Conservation (phyloP, 768 basidiomycete species). For the Mrakia frigida region DNA sequence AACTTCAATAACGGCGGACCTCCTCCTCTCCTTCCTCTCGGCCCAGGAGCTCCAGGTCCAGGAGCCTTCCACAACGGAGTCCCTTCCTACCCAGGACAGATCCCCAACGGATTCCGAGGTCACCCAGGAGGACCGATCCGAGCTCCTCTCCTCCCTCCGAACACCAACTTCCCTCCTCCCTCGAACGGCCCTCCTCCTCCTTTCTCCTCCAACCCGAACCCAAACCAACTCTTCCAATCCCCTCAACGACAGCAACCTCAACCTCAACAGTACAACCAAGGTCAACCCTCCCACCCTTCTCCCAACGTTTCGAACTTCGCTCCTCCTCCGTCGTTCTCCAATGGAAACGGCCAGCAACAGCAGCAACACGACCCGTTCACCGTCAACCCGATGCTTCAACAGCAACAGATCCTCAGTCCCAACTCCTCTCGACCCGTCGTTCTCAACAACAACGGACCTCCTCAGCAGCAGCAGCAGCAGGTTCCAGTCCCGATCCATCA, state of each 20-base stretch:
- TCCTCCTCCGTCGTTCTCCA: not conserved
- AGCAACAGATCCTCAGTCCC: not conserved
- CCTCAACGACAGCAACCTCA: not conserved
- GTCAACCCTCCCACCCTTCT: not conserved
- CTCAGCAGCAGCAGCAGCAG: not conserved
- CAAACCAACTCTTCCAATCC: not conserved
- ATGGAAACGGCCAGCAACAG: not conserved
- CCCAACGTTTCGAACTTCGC: not conserved
- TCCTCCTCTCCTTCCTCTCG: slow-evolving; percentile 3
- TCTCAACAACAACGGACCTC: no score
- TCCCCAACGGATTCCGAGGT: not conserved
- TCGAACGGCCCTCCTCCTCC: not conserved
- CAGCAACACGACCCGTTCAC: not conserved
- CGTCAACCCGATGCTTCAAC: not conserved
- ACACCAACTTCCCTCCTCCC: not conserved
- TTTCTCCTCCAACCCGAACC: not conserved
- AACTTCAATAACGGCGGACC: not conserved
- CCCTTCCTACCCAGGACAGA: not conserved
- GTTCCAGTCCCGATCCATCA: not conserved
- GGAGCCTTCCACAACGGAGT: slow-evolving; percentile 8
- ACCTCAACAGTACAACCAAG: not conserved
- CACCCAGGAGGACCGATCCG: not conserved
- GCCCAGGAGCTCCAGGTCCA: not conserved
- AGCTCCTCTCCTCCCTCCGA: not conserved
- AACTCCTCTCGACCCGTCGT: not conserved